These are phyloP conservation scores for Tetrapisispora pingtungensis DNA, from an alignment of 805 yeast species.

Conservation along the genomic window DNA sequence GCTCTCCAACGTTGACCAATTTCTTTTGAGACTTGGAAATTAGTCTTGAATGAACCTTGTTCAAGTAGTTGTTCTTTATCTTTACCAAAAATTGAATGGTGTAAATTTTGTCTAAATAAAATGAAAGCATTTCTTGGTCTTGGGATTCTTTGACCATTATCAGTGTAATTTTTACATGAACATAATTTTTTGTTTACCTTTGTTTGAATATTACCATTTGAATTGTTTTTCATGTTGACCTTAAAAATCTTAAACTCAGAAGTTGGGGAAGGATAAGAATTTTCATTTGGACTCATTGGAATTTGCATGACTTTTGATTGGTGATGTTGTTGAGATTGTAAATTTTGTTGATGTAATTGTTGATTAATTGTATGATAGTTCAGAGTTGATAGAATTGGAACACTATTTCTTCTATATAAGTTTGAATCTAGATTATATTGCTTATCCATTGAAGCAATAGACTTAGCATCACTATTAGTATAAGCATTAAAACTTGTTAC, in stretches of 20 bases:
- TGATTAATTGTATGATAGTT: neutral
- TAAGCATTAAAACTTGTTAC: neutral
- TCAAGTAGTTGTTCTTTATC: conserved; percentile 9
- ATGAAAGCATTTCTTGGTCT: conserved; percentile 75
- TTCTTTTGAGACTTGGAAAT: conserved; percentile 46
- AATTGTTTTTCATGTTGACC: neutral
- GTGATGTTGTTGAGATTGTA: neutral
- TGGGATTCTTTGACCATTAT: conserved; percentile 34
- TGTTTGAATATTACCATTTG: neutral
- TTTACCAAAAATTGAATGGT: conserved; percentile 37
- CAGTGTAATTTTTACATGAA: conserved; percentile 2
- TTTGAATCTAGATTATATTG: neutral
- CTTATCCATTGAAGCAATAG: neutral
- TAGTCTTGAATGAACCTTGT: conserved; percentile 29
- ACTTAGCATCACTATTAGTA: neutral
- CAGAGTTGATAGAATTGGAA: neutral
- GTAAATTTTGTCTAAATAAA: conserved; percentile 73
- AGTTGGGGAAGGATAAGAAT: neutral
- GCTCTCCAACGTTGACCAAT: conserved; percentile 35
- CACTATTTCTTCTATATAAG: neutral
- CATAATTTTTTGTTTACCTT: neutral
- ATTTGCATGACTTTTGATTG: neutral
- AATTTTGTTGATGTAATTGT: neutral
- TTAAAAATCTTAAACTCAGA: conserved; percentile 1
- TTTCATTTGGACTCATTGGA: conserved; percentile 1